These are phyloP conservation scores for Aspergillus nidulans DNA, from an alignment of 495 filamentous ascomycete species.

Conservation along the genomic window DNA sequence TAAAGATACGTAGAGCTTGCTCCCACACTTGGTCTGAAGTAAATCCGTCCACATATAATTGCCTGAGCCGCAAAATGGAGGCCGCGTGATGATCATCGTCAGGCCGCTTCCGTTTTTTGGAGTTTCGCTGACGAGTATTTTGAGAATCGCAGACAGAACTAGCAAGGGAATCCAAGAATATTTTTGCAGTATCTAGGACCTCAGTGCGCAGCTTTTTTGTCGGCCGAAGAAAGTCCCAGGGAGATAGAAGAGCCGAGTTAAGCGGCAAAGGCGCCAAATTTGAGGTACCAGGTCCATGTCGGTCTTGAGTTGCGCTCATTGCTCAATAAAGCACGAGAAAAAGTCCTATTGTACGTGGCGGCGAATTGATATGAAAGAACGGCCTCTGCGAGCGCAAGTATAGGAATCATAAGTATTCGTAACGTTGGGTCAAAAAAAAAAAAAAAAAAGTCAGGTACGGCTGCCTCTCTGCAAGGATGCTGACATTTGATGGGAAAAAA, in stretches of 20 bases:
- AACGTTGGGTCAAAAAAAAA: too few relatives aligned
- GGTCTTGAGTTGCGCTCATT: background rate
- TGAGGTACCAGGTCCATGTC: background rate
- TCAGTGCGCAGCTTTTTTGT: conserved; percentile 55
- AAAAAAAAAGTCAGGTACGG: too few relatives aligned
- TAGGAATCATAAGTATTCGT: too few relatives aligned
- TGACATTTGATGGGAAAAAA: background rate
- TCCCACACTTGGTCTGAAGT: conserved; percentile 89
- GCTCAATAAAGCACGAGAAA: background rate
- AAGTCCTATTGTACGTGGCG: background rate
- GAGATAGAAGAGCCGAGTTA: conserved; percentile 25
- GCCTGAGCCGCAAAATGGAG: conserved; percentile 59
- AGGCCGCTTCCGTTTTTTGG: conserved; percentile 64
- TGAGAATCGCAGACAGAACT: conserved; percentile 62
- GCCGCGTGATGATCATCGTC: conserved; percentile 36
- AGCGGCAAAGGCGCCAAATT: conserved; percentile 11
- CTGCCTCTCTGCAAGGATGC: too few relatives aligned
- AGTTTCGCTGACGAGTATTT: conserved; percentile 49
- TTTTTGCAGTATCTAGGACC: conserved; percentile 66
- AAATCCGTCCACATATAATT: conserved; percentile 83
- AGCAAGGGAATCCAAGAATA: conserved; percentile 72
- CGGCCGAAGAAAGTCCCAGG: conserved; percentile 65
- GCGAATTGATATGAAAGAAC: background rate
- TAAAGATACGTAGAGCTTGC: conserved; percentile 72
- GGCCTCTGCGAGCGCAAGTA: background rate